These are phyloP conservation scores for Rutidosis leptorrhynchoides DNA, from an alignment of 129 eudicot genomes.

Conservation along the genomic window DNA sequence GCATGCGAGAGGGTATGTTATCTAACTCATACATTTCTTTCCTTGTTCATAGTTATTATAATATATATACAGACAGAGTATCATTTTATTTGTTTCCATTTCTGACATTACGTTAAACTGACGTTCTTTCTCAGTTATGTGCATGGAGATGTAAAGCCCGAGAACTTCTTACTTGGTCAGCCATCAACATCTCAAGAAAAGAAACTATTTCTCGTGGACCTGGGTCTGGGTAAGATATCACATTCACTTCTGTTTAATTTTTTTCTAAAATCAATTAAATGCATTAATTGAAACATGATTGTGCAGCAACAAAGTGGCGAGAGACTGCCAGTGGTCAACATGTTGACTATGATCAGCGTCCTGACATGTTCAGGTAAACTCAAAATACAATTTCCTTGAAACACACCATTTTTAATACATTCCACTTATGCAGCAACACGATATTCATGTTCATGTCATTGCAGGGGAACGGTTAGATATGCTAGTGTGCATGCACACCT, in stretches of 20 bases:
- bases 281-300: neutral
- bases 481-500: slow-evolving; percentile 90
- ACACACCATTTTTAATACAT: neutral
- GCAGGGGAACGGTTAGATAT: slow-evolving; percentile 73
- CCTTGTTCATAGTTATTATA: neutral
- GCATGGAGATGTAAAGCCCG: slow-evolving; percentile 91
- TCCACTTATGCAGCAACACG: neutral
- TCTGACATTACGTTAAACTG: neutral
- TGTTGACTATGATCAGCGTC: slow-evolving; percentile 82
- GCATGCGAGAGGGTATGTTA: slow-evolving; percentile 67
- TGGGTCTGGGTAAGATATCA: slow-evolving; percentile 58
- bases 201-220: slow-evolving; percentile 80
- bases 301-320: slow-evolving; percentile 85
- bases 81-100: neutral
- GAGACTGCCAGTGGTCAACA: slow-evolving; percentile 64
- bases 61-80: too few relatives aligned
- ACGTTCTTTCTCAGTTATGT: slow-evolving; percentile 44
- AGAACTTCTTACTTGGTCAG: slow-evolving; percentile 81
- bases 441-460: neutral
- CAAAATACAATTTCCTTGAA: neutral
- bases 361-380: slow-evolving; percentile 73
- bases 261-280: slow-evolving; percentile 15
- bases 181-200: slow-evolving; percentile 81
- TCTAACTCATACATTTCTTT: slow-evolving; percentile 1
- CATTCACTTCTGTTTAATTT: slow-evolving; percentile 2